Evolutionary conservation across 1,139 yeast species (phyloP).

Genomic region (Hanseniaspora sp.): DNA sequence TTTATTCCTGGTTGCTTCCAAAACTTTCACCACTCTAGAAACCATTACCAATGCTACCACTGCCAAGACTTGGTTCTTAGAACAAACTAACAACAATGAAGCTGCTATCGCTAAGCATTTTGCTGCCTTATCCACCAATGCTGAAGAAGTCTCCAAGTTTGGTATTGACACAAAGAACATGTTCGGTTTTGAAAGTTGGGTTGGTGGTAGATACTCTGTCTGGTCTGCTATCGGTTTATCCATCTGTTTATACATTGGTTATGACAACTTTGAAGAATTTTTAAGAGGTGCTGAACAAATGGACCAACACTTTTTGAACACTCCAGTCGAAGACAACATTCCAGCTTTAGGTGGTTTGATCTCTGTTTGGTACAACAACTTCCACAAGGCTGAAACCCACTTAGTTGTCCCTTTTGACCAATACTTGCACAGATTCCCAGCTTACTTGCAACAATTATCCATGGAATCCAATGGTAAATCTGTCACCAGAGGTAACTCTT

Average conservation of each 20-base stretch:
- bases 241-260: slow-evolving; percentile 89
- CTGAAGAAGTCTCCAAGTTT: slow-evolving; percentile 76
- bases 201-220: slow-evolving; percentile 98
- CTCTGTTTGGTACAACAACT: slow-evolving; percentile 96
- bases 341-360: slow-evolving; percentile 88
- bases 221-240: slow-evolving; percentile 98
- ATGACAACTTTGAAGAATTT: slow-evolving; percentile 80
- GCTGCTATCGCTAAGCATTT: slow-evolving; percentile 79
- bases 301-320: slow-evolving; percentile 73
- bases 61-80: slow-evolving; percentile 88
- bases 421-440: slow-evolving; percentile 97
- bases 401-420: slow-evolving; percentile 97
- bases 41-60: slow-evolving; percentile 90
- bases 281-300: slow-evolving; percentile 96
- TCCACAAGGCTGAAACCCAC: slow-evolving; percentile 95
- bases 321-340: slow-evolving; percentile 83
- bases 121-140: slow-evolving; percentile 92
- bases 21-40: slow-evolving; percentile 98
- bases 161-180: slow-evolving; percentile 96
- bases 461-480: slow-evolving; percentile 99
- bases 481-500: slow-evolving; percentile 81
- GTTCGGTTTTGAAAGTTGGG: slow-evolving; percentile 98
- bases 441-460: slow-evolving; percentile 93
- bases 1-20: slow-evolving; percentile 85
- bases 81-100: slow-evolving; percentile 46